A percentile compares a stretch with the other conserved stretches of the same genome.
Evolutionary conservation across 2,329 filamentous ascomycete genomes (phyloP).

Genomic region (Fusarium clavum): DNA sequence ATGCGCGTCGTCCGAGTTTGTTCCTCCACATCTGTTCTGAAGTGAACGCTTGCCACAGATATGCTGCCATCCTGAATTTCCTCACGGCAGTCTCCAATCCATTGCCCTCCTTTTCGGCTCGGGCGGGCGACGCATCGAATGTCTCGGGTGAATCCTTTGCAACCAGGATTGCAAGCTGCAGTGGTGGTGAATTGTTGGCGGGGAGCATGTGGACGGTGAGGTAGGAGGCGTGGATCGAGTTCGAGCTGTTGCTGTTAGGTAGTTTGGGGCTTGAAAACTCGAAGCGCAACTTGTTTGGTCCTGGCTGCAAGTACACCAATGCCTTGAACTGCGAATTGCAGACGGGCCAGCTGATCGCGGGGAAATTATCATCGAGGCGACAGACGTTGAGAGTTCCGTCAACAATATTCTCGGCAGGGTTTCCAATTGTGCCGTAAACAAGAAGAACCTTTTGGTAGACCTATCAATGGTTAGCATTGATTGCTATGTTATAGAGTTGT

Average conservation of each 20-base stretch:
- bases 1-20: constrained; percentile 84
- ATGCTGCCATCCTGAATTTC: constrained; percentile 95
- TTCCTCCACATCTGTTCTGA: constrained; percentile 96
- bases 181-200: constrained; percentile 78
- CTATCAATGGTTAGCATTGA: constrained; percentile 59
- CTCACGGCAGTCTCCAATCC: constrained; percentile 80
- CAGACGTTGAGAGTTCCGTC: constrained; percentile 84
- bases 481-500: constrained; percentile 9
- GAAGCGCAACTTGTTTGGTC: constrained; percentile 87
- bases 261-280: constrained; percentile 89
- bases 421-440: constrained; percentile 83
- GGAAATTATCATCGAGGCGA: constrained; percentile 87
- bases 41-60: constrained; percentile 97
- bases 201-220: constrained; percentile 89
- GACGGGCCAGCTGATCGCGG: constrained; percentile 86
- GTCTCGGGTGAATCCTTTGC: constrained; percentile 88
- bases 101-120: constrained; percentile 83
- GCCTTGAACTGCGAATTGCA: constrained; percentile 92
- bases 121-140: constrained; percentile 83
- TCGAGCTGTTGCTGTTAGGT: constrained; percentile 73
- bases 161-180: constrained; percentile 89
- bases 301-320: constrained; percentile 88
- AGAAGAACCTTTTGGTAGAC: constrained; percentile 92
- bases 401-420: constrained; percentile 72
- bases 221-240: constrained; percentile 80